These are phyloP conservation scores for Lophiotrema nucula DNA, from an alignment of 495 filamentous ascomycete species.

Conservation along the genomic window DNA sequence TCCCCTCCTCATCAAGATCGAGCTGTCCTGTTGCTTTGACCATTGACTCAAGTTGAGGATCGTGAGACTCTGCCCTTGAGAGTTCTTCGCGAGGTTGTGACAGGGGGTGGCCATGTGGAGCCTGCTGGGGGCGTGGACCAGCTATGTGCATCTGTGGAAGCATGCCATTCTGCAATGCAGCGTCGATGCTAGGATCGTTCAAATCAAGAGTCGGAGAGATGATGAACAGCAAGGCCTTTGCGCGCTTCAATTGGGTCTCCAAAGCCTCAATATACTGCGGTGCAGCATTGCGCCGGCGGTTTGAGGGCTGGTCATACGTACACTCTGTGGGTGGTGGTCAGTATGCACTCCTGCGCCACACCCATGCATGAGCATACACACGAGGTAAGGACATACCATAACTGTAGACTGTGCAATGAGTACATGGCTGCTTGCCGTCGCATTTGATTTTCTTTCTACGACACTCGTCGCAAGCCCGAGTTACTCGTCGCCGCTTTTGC, in stretches of 20 bases:
- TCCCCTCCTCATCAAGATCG: slow-evolving; percentile 85
- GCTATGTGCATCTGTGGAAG: slow-evolving; percentile 28
- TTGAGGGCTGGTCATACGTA: slow-evolving; percentile 97
- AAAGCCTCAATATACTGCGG: slow-evolving; percentile 94
- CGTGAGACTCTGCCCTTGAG: slow-evolving; percentile 49
- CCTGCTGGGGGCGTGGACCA: slow-evolving; percentile 15
- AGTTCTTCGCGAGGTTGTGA: slow-evolving; percentile 8
- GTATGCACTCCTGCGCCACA: neutral
- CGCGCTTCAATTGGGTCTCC: slow-evolving; percentile 78
- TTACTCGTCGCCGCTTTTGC: slow-evolving; percentile 87
- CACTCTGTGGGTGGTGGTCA: slow-evolving; percentile 61
- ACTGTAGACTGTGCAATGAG: slow-evolving; percentile 95
- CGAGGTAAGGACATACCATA: slow-evolving; percentile 70
- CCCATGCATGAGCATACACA: too few species aligned
- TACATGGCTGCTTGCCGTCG: slow-evolving; percentile 96
- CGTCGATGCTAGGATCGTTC: slow-evolving; percentile 76
- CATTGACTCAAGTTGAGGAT: slow-evolving; percentile 89
- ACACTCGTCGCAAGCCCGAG: slow-evolving; percentile 89
- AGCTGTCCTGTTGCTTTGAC: slow-evolving; percentile 84
- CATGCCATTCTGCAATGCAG: slow-evolving; percentile 50
- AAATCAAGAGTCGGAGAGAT: slow-evolving; percentile 85
- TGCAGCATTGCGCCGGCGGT: slow-evolving; percentile 88
- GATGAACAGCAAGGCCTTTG: slow-evolving; percentile 73
- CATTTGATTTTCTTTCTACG: slow-evolving; percentile 98
- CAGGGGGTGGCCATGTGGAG: slow-evolving; percentile 4